These are phyloP conservation scores for Aspergillus novoparasiticus DNA, from an alignment of 2,329 filamentous ascomycete genomes.

Conservation along the genomic window DNA sequence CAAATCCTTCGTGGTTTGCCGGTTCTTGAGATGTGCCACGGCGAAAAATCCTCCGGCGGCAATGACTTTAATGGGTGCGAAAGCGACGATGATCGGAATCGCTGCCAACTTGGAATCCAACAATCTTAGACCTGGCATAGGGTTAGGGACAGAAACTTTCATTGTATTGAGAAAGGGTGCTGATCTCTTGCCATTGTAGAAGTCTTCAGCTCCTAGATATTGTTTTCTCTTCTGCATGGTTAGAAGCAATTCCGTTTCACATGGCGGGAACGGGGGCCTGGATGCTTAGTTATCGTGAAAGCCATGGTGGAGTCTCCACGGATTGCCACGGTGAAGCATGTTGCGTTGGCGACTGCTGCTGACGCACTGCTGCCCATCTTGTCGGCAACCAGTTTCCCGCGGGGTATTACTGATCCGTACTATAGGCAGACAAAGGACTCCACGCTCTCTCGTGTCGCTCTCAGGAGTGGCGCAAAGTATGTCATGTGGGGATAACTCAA, in stretches of 20 bases:
- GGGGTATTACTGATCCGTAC: neutral
- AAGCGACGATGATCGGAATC: slow-evolving; percentile 8
- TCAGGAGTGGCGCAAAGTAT: neutral
- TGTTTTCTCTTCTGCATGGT: slow-evolving; percentile 5
- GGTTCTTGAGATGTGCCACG: slow-evolving; percentile 12
- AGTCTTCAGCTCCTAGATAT: slow-evolving; percentile 7
- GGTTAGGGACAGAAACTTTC: neutral
- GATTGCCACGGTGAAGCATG: neutral
- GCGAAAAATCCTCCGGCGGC: slow-evolving; percentile 16
- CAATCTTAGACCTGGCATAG: neutral
- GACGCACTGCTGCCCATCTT: slow-evolving; percentile 2
- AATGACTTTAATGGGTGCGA: slow-evolving; percentile 13
- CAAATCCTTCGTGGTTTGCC: slow-evolving; percentile 12
- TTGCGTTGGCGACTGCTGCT: neutral
- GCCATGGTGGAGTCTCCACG: neutral
- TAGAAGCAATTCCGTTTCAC: neutral
- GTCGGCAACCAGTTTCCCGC: neutral
- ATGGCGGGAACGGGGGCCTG: neutral
- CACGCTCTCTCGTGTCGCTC: neutral
- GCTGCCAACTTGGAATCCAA: slow-evolving; percentile 5
- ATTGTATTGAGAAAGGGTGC: neutral
- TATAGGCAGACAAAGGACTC: neutral
- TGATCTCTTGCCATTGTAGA: slow-evolving; percentile 4
- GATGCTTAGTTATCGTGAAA: neutral
- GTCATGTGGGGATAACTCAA: neutral